Evolutionary conservation across 495 filamentous ascomycete genomes (phyloP), one percentile per base, ranked within the genome.

Genomic region (Bryoglossum gracile): DNA sequence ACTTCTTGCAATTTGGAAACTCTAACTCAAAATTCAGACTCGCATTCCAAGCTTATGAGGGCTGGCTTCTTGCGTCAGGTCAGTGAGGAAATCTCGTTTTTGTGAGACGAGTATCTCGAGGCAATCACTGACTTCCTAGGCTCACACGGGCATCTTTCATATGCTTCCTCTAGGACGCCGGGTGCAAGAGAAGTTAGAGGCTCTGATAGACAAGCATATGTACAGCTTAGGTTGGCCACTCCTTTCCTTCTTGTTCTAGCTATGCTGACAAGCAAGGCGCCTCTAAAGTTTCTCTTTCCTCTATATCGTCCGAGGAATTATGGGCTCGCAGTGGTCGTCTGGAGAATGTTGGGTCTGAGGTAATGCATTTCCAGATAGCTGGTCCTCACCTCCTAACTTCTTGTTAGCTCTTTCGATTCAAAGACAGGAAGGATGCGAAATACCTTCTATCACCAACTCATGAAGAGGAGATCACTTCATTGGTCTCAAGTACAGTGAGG

Each of bases 401-500:
- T 26, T 40, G 2, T n/a, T 25, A 95, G 83, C 70, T 96, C 16
- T 94, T 97, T 61, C 76, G 74, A 30, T 77, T 98, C 37, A 69
- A 75, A 18, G 91, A 96, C 62, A 76, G 91, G 32, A 92, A 84
- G 64, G 80, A 84, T 19, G 69, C 77, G 11, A 74, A 76, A 14
- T 87, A 83, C 48, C 66, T 98, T 21, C 75, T 98, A 14, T 83
- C 92, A 2, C 92, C 92, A 2, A 98, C 92, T 0, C 94, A 98
- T 54, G 92, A 98, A 58, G 92, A 98, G 62, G 92, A 98, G 60
- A 89, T 98, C 47, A 98, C 92, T 0, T 64, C 76, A 0, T 72
- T 97, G 10, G 84, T 94, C 2, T 78, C 78, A 1, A 76, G 72
- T 39, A 73, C 82, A 18, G 72, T 87, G n/a, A 79, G 83, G 40